Evolutionary conservation across 164 flowering plant species (phyloP).

Genomic region (Macadamia tetraphylla): DNA sequence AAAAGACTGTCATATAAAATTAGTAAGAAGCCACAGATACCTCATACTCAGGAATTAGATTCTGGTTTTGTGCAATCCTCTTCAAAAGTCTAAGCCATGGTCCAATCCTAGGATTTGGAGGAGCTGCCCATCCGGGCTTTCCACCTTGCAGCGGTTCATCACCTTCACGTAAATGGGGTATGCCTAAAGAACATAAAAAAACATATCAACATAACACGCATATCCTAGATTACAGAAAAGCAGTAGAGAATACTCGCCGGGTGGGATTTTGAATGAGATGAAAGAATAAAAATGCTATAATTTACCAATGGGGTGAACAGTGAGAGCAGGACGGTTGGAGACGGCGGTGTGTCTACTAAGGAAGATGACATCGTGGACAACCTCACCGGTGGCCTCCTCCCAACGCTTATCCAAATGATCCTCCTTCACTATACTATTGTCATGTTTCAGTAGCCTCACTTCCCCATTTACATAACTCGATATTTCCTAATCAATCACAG

Average conservation of each 20-base stretch:
- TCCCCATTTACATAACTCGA: conserved; percentile 49
- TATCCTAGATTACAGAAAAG: background rate
- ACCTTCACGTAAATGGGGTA: conserved; percentile 60
- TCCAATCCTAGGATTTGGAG: conserved; percentile 63
- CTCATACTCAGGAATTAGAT: conserved; percentile 75
- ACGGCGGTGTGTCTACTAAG: conserved; percentile 81
- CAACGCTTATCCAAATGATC: conserved; percentile 77
- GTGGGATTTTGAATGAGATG: background rate
- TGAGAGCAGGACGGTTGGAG: conserved; percentile 82
- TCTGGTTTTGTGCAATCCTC: conserved; percentile 41
- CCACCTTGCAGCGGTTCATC: conserved; percentile 64
- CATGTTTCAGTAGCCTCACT: conserved; percentile 62
- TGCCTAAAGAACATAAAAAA: conserved; percentile 29
- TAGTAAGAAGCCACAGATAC: conserved; percentile 17
- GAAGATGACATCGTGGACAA: conserved; percentile 69
- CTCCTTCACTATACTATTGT: conserved; percentile 56
- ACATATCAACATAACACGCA: background rate
- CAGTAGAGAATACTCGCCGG: background rate
- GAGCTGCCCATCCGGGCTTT: conserved; percentile 82
- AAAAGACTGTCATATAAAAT: background rate
- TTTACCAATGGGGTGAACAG: conserved; percentile 88
- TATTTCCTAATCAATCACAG: conserved; percentile 31
- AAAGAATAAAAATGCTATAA: background rate
- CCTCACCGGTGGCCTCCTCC: conserved; percentile 73
- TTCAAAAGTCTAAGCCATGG: conserved; percentile 70